phyloP scores from a whole-genome alignment of 2,329 filamentous ascomycete genomes.

The Neonectria sp. region DNA sequence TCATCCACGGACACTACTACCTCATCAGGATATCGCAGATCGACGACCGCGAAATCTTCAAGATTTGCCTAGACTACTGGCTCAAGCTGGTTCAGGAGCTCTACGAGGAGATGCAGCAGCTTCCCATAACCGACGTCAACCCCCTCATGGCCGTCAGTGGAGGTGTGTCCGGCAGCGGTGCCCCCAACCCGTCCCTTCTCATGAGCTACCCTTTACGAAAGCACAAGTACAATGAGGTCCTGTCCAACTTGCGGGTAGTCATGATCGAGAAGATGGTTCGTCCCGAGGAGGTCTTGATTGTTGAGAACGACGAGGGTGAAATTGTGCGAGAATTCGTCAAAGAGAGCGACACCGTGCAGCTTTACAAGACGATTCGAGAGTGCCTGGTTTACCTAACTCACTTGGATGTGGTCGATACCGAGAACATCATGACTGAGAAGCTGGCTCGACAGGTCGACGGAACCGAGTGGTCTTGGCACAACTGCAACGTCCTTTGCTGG shows the following conservation, averaged over 20 bases:
- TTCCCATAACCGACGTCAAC: constrained; percentile 94
- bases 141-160: constrained; percentile 86
- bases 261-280: constrained; percentile 99
- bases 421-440: constrained; percentile 99
- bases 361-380: constrained; percentile 99
- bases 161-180: constrained; percentile 82
- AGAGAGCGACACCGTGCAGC: constrained; percentile 98
- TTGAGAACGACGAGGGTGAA: constrained; percentile 99
- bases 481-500: constrained; percentile 99
- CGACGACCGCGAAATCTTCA: constrained; percentile 98
- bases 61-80: constrained; percentile 99
- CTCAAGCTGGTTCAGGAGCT: constrained; percentile 97
- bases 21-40: constrained; percentile 98
- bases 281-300: constrained; percentile 96
- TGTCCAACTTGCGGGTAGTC: constrained; percentile 94
- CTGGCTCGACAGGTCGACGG: constrained; percentile 95
- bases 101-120: constrained; percentile 98
- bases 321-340: constrained; percentile 99
- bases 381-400: constrained; percentile 98
- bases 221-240: constrained; percentile 96
- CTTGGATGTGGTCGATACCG: constrained; percentile 96
- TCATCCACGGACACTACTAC: constrained; percentile 97
- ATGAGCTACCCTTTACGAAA: constrained; percentile 95
- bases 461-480: constrained; percentile 98
- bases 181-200: constrained; percentile 86